Percentiles rank a stretch among this genome's conserved stretches.
These are phyloP conservation scores for Botrytis galanthina DNA, from an alignment of 2,329 filamentous ascomycete species.

Conservation along the genomic window DNA sequence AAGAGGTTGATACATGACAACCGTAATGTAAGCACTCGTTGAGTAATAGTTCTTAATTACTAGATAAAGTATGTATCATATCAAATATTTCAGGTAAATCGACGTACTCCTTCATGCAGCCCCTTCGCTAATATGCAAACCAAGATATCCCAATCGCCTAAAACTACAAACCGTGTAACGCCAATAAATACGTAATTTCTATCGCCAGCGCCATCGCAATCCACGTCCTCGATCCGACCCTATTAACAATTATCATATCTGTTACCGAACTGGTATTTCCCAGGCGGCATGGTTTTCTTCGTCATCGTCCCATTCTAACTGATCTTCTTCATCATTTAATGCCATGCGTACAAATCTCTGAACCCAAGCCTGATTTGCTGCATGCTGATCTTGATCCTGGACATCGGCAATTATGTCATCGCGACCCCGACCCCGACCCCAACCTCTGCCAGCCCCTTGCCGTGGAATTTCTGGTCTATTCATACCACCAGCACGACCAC, in stretches of 20 bases:
- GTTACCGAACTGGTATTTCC: constrained; percentile 41
- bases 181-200: not conserved
- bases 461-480: constrained; percentile 7
- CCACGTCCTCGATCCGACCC: not conserved
- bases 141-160: not conserved
- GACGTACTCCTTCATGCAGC: not conserved
- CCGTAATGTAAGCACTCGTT: not conserved
- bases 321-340: constrained; percentile 39
- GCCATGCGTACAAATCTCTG: constrained; percentile 40
- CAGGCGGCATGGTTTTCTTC: constrained; percentile 46
- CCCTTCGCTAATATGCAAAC: not conserved
- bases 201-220: not conserved
- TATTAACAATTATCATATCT: constrained; percentile 3
- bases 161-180: not conserved
- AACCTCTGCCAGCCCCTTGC: not conserved
- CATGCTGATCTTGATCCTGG: constrained; percentile 25
- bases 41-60: not conserved
- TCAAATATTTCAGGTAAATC: not conserved
- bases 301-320: constrained; percentile 41
- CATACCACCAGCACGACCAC: constrained; percentile 10
- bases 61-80: not conserved
- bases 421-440: not conserved
- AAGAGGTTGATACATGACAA: not conserved
- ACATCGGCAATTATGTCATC: constrained; percentile 19
- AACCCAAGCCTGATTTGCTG: constrained; percentile 36